phyloP scores from a whole-genome alignment of 1,284 basidiomycete species.

The Fomitopsis pinicola region DNA sequence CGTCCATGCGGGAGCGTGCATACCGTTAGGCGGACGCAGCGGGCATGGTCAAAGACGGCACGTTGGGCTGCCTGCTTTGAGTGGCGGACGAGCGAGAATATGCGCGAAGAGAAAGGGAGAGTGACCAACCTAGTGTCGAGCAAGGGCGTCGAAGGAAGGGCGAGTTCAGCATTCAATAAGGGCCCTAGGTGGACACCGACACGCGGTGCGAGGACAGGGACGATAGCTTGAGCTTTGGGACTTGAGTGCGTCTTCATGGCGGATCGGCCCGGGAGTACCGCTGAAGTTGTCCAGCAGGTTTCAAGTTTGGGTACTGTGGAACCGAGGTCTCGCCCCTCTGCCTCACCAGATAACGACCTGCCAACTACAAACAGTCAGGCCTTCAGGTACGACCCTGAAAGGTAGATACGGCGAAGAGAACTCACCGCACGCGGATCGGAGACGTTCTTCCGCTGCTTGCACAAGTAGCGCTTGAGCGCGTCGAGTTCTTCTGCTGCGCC shows the following conservation, averaged over 20 bases:
- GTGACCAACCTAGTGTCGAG: too few relatives aligned
- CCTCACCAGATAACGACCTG: too few relatives aligned
- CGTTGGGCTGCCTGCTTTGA: too few relatives aligned
- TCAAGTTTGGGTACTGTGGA: slow-evolving; percentile 41
- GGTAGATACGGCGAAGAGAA: slow-evolving; percentile 11
- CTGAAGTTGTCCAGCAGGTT: slow-evolving; percentile 26
- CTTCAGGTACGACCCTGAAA: slow-evolving; percentile 21
- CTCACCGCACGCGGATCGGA: slow-evolving; percentile 82
- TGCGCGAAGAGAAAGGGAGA: too few relatives aligned
- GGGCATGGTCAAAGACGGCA: too few relatives aligned
- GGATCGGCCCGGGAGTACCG: background rate
- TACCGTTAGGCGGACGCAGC: too few relatives aligned
- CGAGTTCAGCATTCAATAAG: too few relatives aligned
- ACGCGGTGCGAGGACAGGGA: slow-evolving; percentile 17
- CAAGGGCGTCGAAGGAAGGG: too few relatives aligned
- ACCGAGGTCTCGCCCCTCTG: slow-evolving; percentile 57
- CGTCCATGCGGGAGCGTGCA: too few relatives aligned
- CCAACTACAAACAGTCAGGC: too few relatives aligned
- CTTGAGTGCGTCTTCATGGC: slow-evolving; percentile 17
- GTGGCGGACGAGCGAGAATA: too few relatives aligned
- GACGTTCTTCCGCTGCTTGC: slow-evolving; percentile 91
- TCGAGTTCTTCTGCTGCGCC: slow-evolving; percentile 14
- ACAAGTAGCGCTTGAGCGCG: too few relatives aligned
- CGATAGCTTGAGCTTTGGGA: slow-evolving; percentile 25
- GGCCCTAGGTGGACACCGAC: slow-evolving; percentile 16